Conservation (phyloP, 139 green algal species). For the Microglena sp. region DNA sequence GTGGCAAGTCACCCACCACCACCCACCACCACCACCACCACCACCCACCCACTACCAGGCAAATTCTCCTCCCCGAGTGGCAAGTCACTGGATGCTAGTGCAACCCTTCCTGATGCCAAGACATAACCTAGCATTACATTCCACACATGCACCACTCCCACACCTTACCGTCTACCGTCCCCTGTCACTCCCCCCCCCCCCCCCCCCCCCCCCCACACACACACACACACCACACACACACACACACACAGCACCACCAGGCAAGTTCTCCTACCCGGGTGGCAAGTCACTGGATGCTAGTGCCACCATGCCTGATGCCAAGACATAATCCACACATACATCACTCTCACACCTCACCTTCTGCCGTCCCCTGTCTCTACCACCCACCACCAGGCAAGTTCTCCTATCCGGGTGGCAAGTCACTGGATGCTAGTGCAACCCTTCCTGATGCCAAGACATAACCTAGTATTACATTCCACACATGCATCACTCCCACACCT, state of each 20-base stretch:
- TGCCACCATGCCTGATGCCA: conserved; percentile 2
- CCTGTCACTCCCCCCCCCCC: background rate
- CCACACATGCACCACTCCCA: background rate
- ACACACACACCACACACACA: background rate
- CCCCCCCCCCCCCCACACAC: too few species aligned
- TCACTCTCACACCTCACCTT: background rate
- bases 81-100: background rate
- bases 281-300: too few species aligned
- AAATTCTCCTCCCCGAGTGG: background rate
- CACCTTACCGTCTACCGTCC: background rate
- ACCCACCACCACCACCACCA: too few species aligned
- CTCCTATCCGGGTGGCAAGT: conserved; percentile 45
- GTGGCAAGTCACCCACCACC: background rate
- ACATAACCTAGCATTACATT: background rate
- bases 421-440: conserved; percentile 30
- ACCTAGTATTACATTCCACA: background rate
- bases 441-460: background rate
- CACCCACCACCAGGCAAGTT: conserved; percentile 52
- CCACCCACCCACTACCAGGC: too few species aligned
- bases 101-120: background rate
- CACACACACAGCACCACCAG: too few species aligned
- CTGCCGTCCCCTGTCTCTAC: background rate
- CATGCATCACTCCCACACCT: background rate
- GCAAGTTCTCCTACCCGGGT: too few species aligned
- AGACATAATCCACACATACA: background rate